Percentiles rank a stretch among this genome's conserved stretches.
phyloP scores from a whole-genome alignment of 495 filamentous ascomycete species.

The Cercophora samala region DNA sequence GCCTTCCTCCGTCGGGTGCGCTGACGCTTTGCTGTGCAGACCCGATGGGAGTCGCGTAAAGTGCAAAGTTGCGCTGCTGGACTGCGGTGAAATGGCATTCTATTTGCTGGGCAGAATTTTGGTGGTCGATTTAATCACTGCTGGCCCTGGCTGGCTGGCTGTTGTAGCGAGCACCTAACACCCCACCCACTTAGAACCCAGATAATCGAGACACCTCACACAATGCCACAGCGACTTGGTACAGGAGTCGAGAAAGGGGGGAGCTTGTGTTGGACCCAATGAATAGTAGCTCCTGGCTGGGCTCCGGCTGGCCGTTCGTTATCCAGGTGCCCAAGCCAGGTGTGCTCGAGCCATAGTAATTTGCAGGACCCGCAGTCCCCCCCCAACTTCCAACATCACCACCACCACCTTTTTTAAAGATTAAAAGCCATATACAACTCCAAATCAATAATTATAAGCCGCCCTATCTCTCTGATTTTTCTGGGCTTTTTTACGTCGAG shows the following conservation, averaged over 20 bases:
- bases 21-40: background rate
- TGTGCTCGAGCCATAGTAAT: too few species aligned
- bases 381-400: background rate
- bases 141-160: background rate
- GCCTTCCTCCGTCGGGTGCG: background rate
- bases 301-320: too few species aligned
- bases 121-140: background rate
- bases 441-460: too few species aligned
- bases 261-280: background rate
- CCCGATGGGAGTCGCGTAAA: background rate
- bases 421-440: too few species aligned
- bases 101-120: background rate
- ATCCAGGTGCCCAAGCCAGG: too few species aligned
- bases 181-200: background rate
- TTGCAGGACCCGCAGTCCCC: too few species aligned
- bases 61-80: background rate
- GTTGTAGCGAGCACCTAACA: background rate
- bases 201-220: background rate
- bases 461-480: too few species aligned
- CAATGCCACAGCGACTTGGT: background rate
- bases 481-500: too few species aligned
- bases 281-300: too few species aligned
- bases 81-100: background rate
- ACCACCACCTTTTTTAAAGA: too few species aligned
- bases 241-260: background rate